These are phyloP conservation scores for Zygotorulaspora florentina DNA, from an alignment of 805 yeast genomes.

Conservation along the genomic window DNA sequence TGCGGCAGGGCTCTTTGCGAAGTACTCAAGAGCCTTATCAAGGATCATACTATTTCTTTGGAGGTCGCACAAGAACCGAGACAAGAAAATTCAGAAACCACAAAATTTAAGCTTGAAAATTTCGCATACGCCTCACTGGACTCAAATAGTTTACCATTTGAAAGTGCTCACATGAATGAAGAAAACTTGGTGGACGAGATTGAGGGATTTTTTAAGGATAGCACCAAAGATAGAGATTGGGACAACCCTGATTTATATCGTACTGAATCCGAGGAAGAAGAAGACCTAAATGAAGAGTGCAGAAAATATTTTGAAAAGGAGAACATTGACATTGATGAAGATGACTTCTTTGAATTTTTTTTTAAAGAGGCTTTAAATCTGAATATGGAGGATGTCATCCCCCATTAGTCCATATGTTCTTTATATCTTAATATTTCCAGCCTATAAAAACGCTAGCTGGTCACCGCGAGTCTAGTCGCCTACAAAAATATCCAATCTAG, in stretches of 20 bases:
- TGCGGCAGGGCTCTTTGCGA: conserved; percentile 15
- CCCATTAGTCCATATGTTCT: conserved; percentile 7
- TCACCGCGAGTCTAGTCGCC: too few relatives aligned
- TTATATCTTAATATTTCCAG: too few relatives aligned
- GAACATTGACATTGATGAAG: conserved; percentile 52
- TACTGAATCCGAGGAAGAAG: conserved; percentile 10
- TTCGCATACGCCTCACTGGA: not conserved
- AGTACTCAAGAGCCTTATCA: conserved; percentile 7
- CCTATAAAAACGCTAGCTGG: too few relatives aligned
- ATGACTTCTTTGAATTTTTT: conserved; percentile 65
- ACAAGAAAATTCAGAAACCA: not conserved
- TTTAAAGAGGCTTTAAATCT: conserved; percentile 51
- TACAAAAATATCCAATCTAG: too few relatives aligned
- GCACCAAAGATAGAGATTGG: not conserved
- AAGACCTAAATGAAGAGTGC: conserved; percentile 28
- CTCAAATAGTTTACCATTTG: not conserved
- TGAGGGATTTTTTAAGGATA: conserved; percentile 8
- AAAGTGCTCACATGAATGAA: not conserved
- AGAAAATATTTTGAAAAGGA: conserved; percentile 32
- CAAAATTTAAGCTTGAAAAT: not conserved
- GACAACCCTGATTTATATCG: not conserved
- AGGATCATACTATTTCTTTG: not conserved
- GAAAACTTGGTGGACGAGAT: conserved; percentile 14
- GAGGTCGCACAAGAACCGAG: not conserved
- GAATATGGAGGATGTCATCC: conserved; percentile 43